Percentiles rank a stretch among this genome's conserved stretches.
Conservation (phyloP, 2,329 filamentous ascomycete genomes). For the Stachybotrys chartarum region DNA sequence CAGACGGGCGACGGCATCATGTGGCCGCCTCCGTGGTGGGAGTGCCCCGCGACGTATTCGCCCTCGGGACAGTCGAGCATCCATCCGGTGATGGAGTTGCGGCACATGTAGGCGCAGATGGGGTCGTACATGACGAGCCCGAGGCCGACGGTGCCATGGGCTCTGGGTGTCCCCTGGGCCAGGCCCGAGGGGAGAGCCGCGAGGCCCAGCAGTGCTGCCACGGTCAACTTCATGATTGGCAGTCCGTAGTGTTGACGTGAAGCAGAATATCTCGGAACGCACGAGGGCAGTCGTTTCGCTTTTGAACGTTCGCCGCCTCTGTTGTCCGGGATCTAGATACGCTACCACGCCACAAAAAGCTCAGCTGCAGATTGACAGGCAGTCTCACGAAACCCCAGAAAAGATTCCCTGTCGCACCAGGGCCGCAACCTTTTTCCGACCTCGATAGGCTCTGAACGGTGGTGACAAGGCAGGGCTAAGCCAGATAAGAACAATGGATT, state of each 20-base stretch:
- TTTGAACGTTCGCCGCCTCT: neutral
- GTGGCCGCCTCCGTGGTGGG: neutral
- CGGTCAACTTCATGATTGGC: neutral
- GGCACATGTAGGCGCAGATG: conserved; percentile 53
- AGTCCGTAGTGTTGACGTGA: neutral
- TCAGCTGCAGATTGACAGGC: no score
- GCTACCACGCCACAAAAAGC: no score
- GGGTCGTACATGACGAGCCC: conserved; percentile 51
- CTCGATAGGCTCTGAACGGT: no score
- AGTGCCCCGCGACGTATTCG: neutral
- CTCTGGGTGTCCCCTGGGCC: neutral
- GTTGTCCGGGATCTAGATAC: no score
- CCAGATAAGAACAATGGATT: neutral
- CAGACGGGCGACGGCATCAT: conserved; percentile 4
- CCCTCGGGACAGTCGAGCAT: conserved; percentile 1
- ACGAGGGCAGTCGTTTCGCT: neutral
- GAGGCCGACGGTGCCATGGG: conserved; percentile 14
- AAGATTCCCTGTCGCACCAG: no score
- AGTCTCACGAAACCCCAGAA: no score
- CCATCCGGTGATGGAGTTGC: conserved; percentile 23
- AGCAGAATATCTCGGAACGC: neutral
- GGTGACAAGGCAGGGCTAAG: no score
- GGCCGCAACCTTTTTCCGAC: no score
- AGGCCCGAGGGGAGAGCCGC: neutral
- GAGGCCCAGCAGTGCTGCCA: neutral